These are phyloP conservation scores for Metschnikowia similis DNA, from an alignment of 805 yeast genomes.

Conservation along the genomic window DNA sequence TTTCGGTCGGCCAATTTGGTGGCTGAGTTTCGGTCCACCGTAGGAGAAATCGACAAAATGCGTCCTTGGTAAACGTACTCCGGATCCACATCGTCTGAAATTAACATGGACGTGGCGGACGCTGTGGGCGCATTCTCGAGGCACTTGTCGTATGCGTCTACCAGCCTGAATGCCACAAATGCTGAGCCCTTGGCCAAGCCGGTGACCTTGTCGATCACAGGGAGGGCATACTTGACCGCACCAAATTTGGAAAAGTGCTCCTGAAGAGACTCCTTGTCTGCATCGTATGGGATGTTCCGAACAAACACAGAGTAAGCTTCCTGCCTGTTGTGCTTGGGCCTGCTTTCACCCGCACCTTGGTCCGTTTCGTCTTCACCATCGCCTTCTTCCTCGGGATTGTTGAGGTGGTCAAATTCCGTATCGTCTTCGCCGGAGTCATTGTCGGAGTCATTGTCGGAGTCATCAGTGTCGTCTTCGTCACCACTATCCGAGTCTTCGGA, in stretches of 20 bases:
- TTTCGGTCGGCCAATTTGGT: conserved; percentile 66
- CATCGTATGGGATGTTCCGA: conserved; percentile 92
- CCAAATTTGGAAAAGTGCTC: conserved; percentile 86
- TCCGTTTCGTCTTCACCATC: conserved; percentile 14
- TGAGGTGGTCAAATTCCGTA: conserved; percentile 22
- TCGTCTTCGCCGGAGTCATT: conserved; percentile 22
- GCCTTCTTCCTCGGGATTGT: conserved; percentile 30
- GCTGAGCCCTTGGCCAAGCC: conserved; percentile 93
- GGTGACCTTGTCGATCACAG: conserved; percentile 81
- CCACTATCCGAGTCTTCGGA: conserved; percentile 32
- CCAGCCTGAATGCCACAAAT: conserved; percentile 76
- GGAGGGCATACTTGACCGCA: conserved; percentile 84
- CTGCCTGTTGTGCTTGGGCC: conserved; percentile 51
- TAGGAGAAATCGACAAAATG: conserved; percentile 73
- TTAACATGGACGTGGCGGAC: conserved; percentile 57
- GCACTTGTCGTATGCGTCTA: conserved; percentile 63
- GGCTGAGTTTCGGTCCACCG: conserved; percentile 87
- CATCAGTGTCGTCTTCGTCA: conserved; percentile 29
- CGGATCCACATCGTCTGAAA: conserved; percentile 90
- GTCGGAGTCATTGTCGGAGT: conserved; percentile 22
- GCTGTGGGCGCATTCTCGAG: conserved; percentile 73
- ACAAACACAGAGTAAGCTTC: conserved; percentile 76
- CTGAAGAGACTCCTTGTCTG: conserved; percentile 70
- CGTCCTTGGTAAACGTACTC: conserved; percentile 91
- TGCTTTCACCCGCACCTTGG: conserved; percentile 23